Evolutionary conservation across 1,284 basidiomycete genomes (phyloP), one percentile per base, ranked within the genome.

Genomic region (Trichosporon sp.): DNA sequence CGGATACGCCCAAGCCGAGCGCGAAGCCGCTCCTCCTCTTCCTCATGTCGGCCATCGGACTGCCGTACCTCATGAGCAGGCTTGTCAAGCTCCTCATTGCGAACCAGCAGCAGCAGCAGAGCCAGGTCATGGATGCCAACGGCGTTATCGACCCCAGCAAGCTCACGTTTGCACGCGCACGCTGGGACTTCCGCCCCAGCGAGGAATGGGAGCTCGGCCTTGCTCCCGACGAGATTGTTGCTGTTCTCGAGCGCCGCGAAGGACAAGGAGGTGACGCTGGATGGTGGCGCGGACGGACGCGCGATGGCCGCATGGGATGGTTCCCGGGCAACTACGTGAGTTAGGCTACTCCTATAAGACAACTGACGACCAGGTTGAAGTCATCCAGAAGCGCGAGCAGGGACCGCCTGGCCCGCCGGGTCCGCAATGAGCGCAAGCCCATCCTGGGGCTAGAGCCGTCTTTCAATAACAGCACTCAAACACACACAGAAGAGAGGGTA

Each of bases 271-370:
- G 88, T 58, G 85, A 89, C 64, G 86, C 85, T 14, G 92, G 94
- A 57, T 99, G 96, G 95, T 99, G 95, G 94, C 89, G 89, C 77
- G 95, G 95, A 0, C 83, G 95, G 59, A 95, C 92, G 66, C 85
- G 95, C 64, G 95, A 99, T 71, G 96, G 95, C 0, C 85, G 89
- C 67, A 89, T 92, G 70, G 95, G 95, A 0, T 99, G 94, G 94
- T 97, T 99, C 85, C 95, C 95, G 1, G 87, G 85, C 69, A 95
- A 91, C 72, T 95, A 89, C 85, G 91, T 93, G 70, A 69, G 73
- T 72, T n/a, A 46, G 10, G 14, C 3, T 23, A 6, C 14, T 5
- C 3, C 9, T n/a, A 16, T n/a, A 7, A 14, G 5, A 16, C 6
- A 34, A 56, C 63, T 64, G 63, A 64, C 59, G 13, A 11, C 3